Evolutionary conservation across 2,329 filamentous ascomycete species (phyloP).

Genomic region (Neurospora sp.): DNA sequence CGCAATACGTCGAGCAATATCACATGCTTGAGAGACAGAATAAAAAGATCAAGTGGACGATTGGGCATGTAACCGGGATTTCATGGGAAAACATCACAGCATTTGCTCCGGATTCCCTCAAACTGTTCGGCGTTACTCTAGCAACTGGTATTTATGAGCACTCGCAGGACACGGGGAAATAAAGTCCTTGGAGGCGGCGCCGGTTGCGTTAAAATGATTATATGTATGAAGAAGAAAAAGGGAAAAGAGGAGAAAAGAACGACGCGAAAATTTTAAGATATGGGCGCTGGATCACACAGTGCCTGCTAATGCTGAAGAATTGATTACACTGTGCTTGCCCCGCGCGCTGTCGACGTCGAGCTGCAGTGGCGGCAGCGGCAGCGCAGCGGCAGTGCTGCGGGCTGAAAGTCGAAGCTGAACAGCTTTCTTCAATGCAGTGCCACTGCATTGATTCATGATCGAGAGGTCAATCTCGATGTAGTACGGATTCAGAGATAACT

Average conservation of each 20-base stretch:
- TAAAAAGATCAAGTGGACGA: neutral
- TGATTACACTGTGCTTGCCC: slow-evolving; percentile 4
- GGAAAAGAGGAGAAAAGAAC: neutral
- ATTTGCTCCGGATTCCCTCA: neutral
- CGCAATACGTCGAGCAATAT: neutral
- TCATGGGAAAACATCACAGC: neutral
- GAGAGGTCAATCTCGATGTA: neutral
- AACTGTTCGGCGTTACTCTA: neutral
- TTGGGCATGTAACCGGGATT: neutral
- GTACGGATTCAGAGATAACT: neutral
- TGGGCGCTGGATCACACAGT: neutral
- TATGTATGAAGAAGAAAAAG: slow-evolving; percentile 13
- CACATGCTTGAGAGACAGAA: neutral
- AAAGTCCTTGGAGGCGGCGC: slow-evolving; percentile 19
- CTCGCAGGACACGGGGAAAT: neutral
- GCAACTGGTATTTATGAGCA: neutral
- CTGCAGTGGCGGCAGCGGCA: slow-evolving; percentile 10
- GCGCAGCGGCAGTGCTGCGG: slow-evolving; percentile 12
- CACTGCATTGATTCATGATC: neutral
- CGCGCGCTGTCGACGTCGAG: slow-evolving; percentile 10
- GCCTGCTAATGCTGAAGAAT: neutral
- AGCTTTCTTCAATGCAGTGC: too few species aligned
- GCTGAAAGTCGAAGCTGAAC: neutral
- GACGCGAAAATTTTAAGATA: slow-evolving; percentile 2
- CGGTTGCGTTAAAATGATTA: slow-evolving; percentile 12